Conservation (phyloP, 202 grass and related monocot genomes). For the Saccharum hybrid region DNA sequence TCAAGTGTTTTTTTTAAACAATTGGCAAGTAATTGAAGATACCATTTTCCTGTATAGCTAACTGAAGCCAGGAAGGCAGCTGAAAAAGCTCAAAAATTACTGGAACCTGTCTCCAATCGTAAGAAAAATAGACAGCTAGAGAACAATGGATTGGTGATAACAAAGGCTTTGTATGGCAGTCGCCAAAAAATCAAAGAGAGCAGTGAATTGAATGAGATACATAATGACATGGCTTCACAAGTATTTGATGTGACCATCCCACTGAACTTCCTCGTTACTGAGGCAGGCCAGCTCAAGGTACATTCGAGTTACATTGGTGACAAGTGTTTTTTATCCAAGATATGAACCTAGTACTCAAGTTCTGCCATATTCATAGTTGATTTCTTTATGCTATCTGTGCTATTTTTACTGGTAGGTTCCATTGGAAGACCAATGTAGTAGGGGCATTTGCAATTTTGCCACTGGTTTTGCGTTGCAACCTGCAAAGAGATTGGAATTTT, state of each 20-base stretch:
- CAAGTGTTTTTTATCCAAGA: slow-evolving; percentile 32
- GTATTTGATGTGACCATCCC: slow-evolving; percentile 88
- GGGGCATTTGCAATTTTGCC: not conserved
- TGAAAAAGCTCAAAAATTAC: slow-evolving; percentile 75
- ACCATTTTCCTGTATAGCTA: slow-evolving; percentile 60
- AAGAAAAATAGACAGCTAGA: slow-evolving; percentile 89
- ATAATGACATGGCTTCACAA: slow-evolving; percentile 80
- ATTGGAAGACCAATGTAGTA: slow-evolving; percentile 17
- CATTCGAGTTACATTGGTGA: slow-evolving; percentile 34
- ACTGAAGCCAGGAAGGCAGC: slow-evolving; percentile 79
- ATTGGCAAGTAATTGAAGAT: slow-evolving; percentile 35
- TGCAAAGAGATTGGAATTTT: slow-evolving; percentile 19
- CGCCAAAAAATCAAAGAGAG: slow-evolving; percentile 49
- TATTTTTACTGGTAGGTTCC: slow-evolving; percentile 10
- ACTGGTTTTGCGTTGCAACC: slow-evolving; percentile 7
- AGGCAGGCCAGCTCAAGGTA: slow-evolving; percentile 94
- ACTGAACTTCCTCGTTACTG: slow-evolving; percentile 86
- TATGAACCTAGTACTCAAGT: slow-evolving; percentile 14
- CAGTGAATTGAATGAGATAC: slow-evolving; percentile 56
- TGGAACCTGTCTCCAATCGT: slow-evolving; percentile 87
- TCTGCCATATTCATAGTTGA: not conserved
- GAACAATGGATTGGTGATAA: slow-evolving; percentile 80
- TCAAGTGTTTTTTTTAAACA: slow-evolving; percentile 19
- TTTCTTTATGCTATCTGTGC: slow-evolving; percentile 21
- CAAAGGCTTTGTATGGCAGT: slow-evolving; percentile 85